Evolutionary conservation across 345 rosid species (phyloP), one percentile per base, ranked within the genome.

Genomic region (Dimocarpus longan): DNA sequence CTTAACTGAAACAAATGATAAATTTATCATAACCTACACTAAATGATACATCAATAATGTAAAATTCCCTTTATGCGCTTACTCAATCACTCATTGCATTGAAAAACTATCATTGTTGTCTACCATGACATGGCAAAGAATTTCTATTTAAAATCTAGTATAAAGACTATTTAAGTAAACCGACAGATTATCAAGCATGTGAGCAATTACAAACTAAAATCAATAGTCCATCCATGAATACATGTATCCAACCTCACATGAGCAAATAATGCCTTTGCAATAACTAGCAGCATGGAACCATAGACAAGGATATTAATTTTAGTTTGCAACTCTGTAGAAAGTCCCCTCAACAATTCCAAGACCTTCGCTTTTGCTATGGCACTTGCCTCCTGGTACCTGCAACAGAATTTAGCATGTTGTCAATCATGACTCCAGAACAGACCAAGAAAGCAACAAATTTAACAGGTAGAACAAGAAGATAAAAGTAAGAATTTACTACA

Each of bases 271-370:
- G 98, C 97, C 86, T 92, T 94, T 13, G 93, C 91, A 83, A 94
- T 91, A 80, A 96, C 95, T 78, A 96, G 98, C 86, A 92, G 88
- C 95, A 86, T 91, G 68, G 99, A 90, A 74, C 92, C 95, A 86
- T 90, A 94, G 70, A 92, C 92, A 8, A 94, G 97, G 80, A 91
- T 83, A 77, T 93, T 96, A 71, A 90, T 91, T 78, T 90, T 96
- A 28, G 87, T 83, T 83, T 94, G 99, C 70, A 96, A 70, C 82
- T 92, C 97, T 26, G 90, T 70, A 70, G 98, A 96, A 81, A 96
- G 91, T 75, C 85, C 97, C 74, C 97, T 84, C 83, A 94, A 86
- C 87, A 96, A 83, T 80, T 91, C 97, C 89, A 93, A 80, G 71
- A 93, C 97, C 82, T 88, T 89, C 11, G 86, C 79, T 82, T 89